Evolutionary conservation across 2,329 filamentous ascomycete genomes (phyloP), one percentile per base, ranked within the genome.

Genomic region (Pseudogymnoascus pannorum): DNA sequence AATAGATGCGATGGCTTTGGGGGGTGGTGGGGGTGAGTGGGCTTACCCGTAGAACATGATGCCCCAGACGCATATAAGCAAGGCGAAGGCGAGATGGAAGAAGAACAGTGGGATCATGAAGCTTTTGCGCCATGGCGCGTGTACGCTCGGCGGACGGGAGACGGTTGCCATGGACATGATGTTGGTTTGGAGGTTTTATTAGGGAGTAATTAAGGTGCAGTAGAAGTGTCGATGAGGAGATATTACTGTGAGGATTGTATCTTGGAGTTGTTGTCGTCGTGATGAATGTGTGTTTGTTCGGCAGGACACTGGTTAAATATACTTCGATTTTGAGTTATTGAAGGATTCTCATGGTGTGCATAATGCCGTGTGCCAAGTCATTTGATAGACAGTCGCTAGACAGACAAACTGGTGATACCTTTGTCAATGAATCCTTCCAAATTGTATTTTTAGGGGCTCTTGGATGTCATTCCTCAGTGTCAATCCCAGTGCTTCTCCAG

Each of bases 101-200:
- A n/a, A 5, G 42, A 48, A 48, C 20, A 48, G 42, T 2, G 42
- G 22, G 22, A 38, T 36, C 16, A 58, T 58, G 54, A 24, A 35
- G 54, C 35, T 58, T 58, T 58, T 33, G 54, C 54, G 54, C 35
- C 29, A 33, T 35, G 29, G 54, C 6, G 54, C 54, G 54, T 58
- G 54, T 2, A 33, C 12, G 42, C 42, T 48, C 11, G 42, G 42
- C 5, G 42, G 42, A 14, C 42, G 42, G 42, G 42, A 48, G 42
- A 48, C 42, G 12, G 1, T 44, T 18, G 20, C 38, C 38, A 42
- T n/a, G 22, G 42, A n/a, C 42, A n/a, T n/a, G n/a, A 48, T 48
- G 42, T 48, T 48, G 36, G 36, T 38, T 38, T 38, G 12, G 12
- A 48, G 20, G 22, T 5, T 12, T 12, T n/a, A 22, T 24, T 26